Evolutionary conservation across 441 rosid species (phyloP).

Genomic region (Isatis lusitanica): DNA sequence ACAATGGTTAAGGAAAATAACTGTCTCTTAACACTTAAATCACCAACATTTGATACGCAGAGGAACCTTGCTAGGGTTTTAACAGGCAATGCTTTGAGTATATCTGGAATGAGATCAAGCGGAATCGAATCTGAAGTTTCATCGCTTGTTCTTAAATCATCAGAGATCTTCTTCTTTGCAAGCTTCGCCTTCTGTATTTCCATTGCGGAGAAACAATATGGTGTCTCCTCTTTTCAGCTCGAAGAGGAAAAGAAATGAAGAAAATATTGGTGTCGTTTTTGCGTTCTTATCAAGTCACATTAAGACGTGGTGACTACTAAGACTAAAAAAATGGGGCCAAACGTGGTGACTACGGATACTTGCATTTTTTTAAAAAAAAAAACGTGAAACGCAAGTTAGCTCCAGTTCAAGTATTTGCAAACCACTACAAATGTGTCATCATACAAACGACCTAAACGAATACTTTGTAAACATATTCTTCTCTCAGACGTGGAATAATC

Average conservation of each 20-base stretch:
- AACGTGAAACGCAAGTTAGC: background rate
- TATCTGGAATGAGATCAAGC: slow-evolving; percentile 1
- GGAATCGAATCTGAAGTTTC: background rate
- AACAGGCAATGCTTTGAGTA: slow-evolving; percentile 5
- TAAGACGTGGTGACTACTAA: background rate
- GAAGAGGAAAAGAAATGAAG: background rate
- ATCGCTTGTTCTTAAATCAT: background rate
- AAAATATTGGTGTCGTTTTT: background rate
- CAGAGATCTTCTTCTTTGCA: background rate
- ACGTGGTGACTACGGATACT: too few species aligned
- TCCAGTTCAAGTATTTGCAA: too few species aligned
- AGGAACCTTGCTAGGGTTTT: slow-evolving; percentile 8
- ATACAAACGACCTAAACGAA: background rate
- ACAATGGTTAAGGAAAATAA: too few species aligned
- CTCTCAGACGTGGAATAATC: too few species aligned
- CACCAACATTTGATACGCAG: slow-evolving; percentile 10
- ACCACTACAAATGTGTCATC: background rate
- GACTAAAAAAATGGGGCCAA: background rate
- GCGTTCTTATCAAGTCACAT: slow-evolving; percentile 2
- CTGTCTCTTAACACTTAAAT: too few species aligned
- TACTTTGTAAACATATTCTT: background rate
- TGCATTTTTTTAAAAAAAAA: too few species aligned
- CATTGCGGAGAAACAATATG: background rate
- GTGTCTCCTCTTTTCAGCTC: background rate
- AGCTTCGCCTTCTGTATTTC: background rate